Base-by-base conservation (phyloP, 176 grass and related monocot genomes). In the Pharus latifolius region DNA sequence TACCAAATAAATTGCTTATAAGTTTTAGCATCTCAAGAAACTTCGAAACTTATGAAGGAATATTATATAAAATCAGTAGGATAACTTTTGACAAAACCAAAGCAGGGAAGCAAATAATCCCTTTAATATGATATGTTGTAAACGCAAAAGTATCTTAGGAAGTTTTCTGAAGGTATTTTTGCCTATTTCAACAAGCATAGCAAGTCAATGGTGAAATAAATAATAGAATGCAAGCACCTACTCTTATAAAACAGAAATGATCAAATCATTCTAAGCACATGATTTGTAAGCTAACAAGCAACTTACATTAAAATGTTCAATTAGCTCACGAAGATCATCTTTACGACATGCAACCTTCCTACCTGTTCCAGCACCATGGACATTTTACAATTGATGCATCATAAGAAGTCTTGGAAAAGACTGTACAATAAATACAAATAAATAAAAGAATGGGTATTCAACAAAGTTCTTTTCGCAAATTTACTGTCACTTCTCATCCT, bases 271-370 rank as follows among this genome's bases (percentile, higher is more conserved):
- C 6, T 49, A 64, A 14, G 17, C 2, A 52, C 38, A 49, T 14
- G 56, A 40, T 40, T 74, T 14, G 29, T 67, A 46, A 70, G 25
- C 3, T 20, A 70, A 76, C 23, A 63, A 61, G 45, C 38, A 85
- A 82, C 92, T 96, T 82, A 97, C 89, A 33, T 92, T 97, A 64
- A 97, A 97, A 87, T 97, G 89, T 46, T 92, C 89, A 1, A 90
- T 74, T 52, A 97, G 72, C 66, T 92, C 93, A 79, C 48, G 76
- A 26, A 97, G 77, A 28, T 92, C 83, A 65, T 89, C 93, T 82
- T 80, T 97, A 28, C 88, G 86, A 78, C 87, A 70, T 1, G 89
- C 87, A 65, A 97, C 74, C 80, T 92, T 97, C 78, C 41, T 92
- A 30, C 89, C 86, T 92, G 80, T 70, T 69, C 14, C 59, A 86